Percentiles rank a stretch among this genome's conserved stretches.
Evolutionary conservation across 495 filamentous ascomycete species (phyloP).

Genomic region (Jackrogersella multiformis): DNA sequence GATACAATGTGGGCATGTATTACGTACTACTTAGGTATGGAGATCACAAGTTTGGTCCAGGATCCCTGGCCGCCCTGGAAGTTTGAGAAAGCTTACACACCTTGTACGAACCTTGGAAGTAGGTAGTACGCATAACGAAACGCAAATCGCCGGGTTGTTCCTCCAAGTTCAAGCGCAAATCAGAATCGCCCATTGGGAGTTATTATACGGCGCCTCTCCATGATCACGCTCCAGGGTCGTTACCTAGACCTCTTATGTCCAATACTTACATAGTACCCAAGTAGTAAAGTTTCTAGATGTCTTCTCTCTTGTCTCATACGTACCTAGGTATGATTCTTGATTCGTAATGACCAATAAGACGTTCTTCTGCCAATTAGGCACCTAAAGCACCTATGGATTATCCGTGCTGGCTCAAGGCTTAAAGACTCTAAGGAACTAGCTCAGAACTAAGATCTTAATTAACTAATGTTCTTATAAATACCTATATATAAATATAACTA

Average conservation of each 20-base stretch:
- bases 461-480: not conserved
- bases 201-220: not conserved
- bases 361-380: not conserved
- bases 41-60: constrained; percentile 39
- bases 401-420: no score
- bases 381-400: no score
- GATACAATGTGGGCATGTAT: constrained; percentile 20
- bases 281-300: not conserved
- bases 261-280: no score
- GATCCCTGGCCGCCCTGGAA: constrained; percentile 17
- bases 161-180: constrained; percentile 23
- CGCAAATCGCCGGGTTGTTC: no score
- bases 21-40: no score
- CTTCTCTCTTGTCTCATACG: not conserved
- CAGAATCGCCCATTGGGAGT: constrained; percentile 6
- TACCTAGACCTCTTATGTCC: not conserved
- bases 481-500: constrained; percentile 1
- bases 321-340: not conserved
- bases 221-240: not conserved
- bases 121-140: no score
- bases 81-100: constrained; percentile 40
- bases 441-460: not conserved
- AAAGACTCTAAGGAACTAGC: not conserved
- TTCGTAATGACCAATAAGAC: not conserved
- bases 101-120: no score